These are phyloP conservation scores for Nidula niveotomentosa DNA, from an alignment of 1,284 basidiomycete species.

Conservation along the genomic window DNA sequence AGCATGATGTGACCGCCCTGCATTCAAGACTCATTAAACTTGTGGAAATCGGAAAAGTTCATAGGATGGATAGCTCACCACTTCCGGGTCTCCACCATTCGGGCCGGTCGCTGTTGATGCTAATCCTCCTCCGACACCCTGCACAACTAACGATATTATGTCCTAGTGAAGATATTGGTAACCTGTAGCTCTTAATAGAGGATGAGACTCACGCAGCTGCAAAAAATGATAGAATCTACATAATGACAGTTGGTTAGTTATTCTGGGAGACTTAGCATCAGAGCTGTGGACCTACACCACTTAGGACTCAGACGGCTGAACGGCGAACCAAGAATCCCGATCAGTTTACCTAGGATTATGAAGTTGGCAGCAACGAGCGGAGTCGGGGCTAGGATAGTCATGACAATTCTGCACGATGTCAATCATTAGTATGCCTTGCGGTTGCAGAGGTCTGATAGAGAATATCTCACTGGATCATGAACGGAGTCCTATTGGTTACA, in stretches of 20 bases:
- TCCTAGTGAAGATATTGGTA: slow-evolving; percentile 31
- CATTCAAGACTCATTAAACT: too few species aligned
- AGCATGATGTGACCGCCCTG: slow-evolving; percentile 46
- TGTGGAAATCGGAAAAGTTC: too few species aligned
- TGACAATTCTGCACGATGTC: slow-evolving; percentile 6
- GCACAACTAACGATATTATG: slow-evolving; percentile 46
- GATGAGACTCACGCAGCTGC: too few species aligned
- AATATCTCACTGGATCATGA: slow-evolving; percentile 8
- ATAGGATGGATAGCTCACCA: background rate
- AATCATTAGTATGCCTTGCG: background rate
- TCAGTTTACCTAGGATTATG: slow-evolving; percentile 45
- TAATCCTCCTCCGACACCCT: slow-evolving; percentile 52
- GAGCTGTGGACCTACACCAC: slow-evolving; percentile 31
- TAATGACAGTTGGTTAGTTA: too few species aligned
- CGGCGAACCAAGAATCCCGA: slow-evolving; percentile 34
- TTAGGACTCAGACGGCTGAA: slow-evolving; percentile 44
- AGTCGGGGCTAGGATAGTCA: slow-evolving; percentile 39
- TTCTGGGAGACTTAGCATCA: too few species aligned
- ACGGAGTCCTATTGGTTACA: slow-evolving; percentile 8
- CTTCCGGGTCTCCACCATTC: background rate
- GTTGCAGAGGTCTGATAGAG: too few species aligned
- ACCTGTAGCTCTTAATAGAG: too few species aligned
- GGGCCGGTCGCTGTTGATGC: slow-evolving; percentile 26
- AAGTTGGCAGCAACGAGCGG: slow-evolving; percentile 51
- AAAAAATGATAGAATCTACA: too few species aligned